A percentile compares a stretch with the other conserved stretches of the same genome.
These are phyloP conservation scores for Nemania bipapillata DNA, from an alignment of 2,329 filamentous ascomycete species.

Conservation along the genomic window DNA sequence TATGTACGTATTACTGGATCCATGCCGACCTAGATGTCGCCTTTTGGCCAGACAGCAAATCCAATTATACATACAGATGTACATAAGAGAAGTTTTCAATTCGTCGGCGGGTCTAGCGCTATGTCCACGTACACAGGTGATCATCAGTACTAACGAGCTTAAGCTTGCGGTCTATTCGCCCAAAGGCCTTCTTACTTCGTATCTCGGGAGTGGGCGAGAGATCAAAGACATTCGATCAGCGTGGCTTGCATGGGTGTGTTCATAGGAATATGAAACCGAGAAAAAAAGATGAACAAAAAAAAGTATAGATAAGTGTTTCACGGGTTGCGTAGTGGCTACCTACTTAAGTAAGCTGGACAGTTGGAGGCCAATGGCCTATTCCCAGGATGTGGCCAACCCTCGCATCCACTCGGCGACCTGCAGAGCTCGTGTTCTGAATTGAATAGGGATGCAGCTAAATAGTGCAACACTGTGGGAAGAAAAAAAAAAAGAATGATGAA, in stretches of 20 bases:
- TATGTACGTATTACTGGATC: conserved; percentile 9
- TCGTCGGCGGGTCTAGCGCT: conserved; percentile 11
- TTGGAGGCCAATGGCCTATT: conserved; percentile 40
- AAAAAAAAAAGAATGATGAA: too few species aligned
- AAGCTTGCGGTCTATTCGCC: conserved; percentile 4
- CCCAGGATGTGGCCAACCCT: conserved; percentile 21
- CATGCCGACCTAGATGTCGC: conserved; percentile 9
- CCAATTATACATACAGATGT: conserved; percentile 18
- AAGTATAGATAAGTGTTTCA: conserved; percentile 12
- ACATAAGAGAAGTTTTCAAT: not conserved
- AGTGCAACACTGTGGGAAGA: conserved; percentile 37
- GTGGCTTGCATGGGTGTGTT: conserved; percentile 26
- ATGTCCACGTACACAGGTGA: conserved; percentile 30
- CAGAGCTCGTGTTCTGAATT: conserved; percentile 39
- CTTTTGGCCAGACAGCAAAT: not conserved
- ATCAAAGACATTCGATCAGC: not conserved
- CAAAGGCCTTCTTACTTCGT: conserved; percentile 1
- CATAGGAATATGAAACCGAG: not conserved
- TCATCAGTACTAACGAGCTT: conserved; percentile 18
- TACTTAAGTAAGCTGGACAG: conserved; percentile 13
- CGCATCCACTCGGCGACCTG: conserved; percentile 41
- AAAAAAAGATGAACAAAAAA: too few species aligned
- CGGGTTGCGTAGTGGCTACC: conserved; percentile 10
- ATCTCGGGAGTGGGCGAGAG: conserved; percentile 19
- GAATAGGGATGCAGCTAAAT: conserved; percentile 35